Evolutionary conservation across 2,329 filamentous ascomycete species (phyloP), one percentile per base, ranked within the genome.

Genomic region (Aureobasidium musti): DNA sequence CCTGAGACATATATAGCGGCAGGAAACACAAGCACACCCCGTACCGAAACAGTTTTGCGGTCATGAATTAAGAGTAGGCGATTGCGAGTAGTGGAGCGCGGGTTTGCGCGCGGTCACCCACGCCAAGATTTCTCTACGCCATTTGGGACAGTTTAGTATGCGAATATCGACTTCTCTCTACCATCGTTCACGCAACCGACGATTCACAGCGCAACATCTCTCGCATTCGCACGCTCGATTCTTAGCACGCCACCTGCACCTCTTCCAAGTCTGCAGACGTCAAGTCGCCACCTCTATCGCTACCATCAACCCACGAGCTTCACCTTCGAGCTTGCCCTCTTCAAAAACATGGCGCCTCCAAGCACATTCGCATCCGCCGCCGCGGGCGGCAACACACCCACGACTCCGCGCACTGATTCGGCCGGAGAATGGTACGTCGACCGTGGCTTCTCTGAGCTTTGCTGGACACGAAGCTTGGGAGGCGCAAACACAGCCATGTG

Each of bases 351-450:
- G 80, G 79, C 80, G 70, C 80, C 81, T 68, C 64, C 64, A 60
- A 78, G 77, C 63, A 81, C 80, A 67, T 83, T 83, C 73, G 81
- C 81, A 71, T 82, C 81, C 67, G 81, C 81, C 67, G 81, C 81
- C 21, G 80, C 81, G 68, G 79, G 77, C 71, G 80, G 73, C 73
- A 79, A 72, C 69, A 72, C 77, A 67, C 68, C 70, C 43, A 71
- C 67, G 41, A 77, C 73, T 72, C 72, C 77, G 68, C 80, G 81
- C 68, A 69, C 74, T 73, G 80, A 82, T 33, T 74, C 78, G 45
- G 74, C 73, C 69, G 54, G 74, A 68, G 81, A 82, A 71, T 82
- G 81, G 81, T 82, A 73, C 76, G 80, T 79, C 19, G 47, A 49
- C 39, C 19, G 14, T 47, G 30, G 54, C 41, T 28, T 43, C 30